A percentile compares a stretch with the other conserved stretches of the same genome.
Evolutionary conservation across 805 yeast genomes (phyloP).

Genomic region (Metschnikowia baotianmanensis): DNA sequence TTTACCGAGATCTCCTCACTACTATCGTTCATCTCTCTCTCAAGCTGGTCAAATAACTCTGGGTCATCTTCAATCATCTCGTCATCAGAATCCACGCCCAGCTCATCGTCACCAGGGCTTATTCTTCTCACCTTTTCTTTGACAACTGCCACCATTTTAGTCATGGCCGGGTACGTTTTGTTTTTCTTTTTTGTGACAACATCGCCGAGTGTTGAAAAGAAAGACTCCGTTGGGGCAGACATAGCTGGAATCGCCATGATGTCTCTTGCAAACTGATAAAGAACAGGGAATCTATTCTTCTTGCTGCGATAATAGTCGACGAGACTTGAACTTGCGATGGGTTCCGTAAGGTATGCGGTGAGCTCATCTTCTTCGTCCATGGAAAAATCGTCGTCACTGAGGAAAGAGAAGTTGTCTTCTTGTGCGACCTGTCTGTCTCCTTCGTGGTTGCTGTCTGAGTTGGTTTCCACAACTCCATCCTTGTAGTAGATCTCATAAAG

Average conservation of each 20-base stretch:
- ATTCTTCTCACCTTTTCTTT: background rate
- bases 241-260: no score
- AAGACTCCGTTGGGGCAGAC: no score
- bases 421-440: background rate
- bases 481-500: background rate
- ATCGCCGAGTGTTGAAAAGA: background rate
- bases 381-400: background rate
- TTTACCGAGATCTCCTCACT: no score
- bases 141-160: slow-evolving; percentile 4
- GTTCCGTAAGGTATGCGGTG: background rate
- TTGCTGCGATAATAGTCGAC: slow-evolving; percentile 1
- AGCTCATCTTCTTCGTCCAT: no score
- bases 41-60: no score
- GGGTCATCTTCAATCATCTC: no score
- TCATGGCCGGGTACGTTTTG: background rate
- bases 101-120: no score
- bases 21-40: no score
- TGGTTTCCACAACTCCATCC: background rate
- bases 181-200: background rate
- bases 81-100: no score
- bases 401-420: background rate
- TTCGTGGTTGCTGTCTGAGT: background rate
- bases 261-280: no score
- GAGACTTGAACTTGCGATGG: background rate
- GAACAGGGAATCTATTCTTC: background rate